These are phyloP conservation scores for Arthrinium puccinioides DNA, from an alignment of 2,329 filamentous ascomycete genomes.

Conservation along the genomic window DNA sequence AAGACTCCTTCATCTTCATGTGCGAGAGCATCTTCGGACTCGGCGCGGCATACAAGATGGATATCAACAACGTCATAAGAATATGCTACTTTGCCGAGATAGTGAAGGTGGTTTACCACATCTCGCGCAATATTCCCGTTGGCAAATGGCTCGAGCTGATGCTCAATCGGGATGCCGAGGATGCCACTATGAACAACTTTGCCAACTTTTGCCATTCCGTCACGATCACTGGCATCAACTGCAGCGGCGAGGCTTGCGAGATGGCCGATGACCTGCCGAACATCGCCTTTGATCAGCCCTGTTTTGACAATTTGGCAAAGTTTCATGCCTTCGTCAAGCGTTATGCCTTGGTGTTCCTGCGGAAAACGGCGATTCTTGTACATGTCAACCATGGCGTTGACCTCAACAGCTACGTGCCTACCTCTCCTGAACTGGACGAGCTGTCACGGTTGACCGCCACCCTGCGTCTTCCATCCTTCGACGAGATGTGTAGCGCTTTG, in stretches of 20 bases:
- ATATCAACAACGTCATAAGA: constrained; percentile 72
- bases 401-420: constrained; percentile 64
- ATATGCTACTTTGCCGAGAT: constrained; percentile 90
- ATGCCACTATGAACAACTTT: constrained; percentile 45
- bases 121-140: constrained; percentile 46
- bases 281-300: constrained; percentile 46
- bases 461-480: constrained; percentile 69
- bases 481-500: constrained; percentile 65
- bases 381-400: constrained; percentile 86
- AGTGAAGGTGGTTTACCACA: constrained; percentile 65
- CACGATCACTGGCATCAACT: constrained; percentile 35
- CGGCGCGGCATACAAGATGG: constrained; percentile 58
- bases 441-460: constrained; percentile 72
- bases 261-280: constrained; percentile 28
- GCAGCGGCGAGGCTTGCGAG: constrained; percentile 27
- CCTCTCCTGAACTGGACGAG: constrained; percentile 63
- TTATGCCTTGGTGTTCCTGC: constrained; percentile 84
- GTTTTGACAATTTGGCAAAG: constrained; percentile 43
- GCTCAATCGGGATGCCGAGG: constrained; percentile 31
- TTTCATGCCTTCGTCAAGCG: constrained; percentile 61
- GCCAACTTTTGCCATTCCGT: constrained; percentile 46
- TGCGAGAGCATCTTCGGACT: constrained; percentile 70
- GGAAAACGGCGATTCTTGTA: constrained; percentile 76
- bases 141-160: constrained; percentile 41
- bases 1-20: constrained; percentile 74